Evolutionary conservation across 2,329 filamentous ascomycete species (phyloP), one percentile per base, ranked within the genome.

Genomic region (Penicillium psychrosexuale): DNA sequence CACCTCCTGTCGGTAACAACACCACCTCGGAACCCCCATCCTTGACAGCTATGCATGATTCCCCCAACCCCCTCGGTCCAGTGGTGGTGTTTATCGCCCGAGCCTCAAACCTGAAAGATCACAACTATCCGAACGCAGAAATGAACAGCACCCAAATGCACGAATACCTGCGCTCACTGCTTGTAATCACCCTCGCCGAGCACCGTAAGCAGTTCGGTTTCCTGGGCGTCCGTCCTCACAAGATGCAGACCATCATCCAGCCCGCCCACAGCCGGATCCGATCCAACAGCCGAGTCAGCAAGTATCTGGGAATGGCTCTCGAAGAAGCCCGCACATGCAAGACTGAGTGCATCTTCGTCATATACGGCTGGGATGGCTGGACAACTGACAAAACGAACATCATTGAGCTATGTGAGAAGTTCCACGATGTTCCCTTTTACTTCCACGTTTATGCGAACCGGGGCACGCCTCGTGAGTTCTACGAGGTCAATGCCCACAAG

Each of bases 361-460:
- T 54, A 0, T n/a, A 34, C 15, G 34, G 40, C 28, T 54, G 52
- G 52, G 52, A 54, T 27, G 47, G 39, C 27, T 54, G 33, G 52
- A 54, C 52, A 11, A 54, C 47, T 2, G 47, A 51, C 19, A 22
- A 12, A 9, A 15, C 7, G 15, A 39, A 47, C 13, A 39, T 54
- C 5, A 12, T 8, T 1, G 33, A 39, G 1, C 12, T 54, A 8
- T 51, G 52, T 27, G 34, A 44, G 4, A 12, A n/a, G 5, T 45
- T 45, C 33, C 22, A 9, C 4, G 47, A 54, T 8, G 39, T 54
- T n/a, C 27, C 33, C 5, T 44, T 54, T 1, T 45, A 15, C 1
- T 12, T 54, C 8, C 52, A 44, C 12, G n/a, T 54, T 38, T 54
- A 51, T 51, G 52, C 52, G 12, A 42, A 42, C 22, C 51, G 46